Evolutionary conservation across 2,329 filamentous ascomycete species (phyloP).

Genomic region (Aspergillus brunneoviolaceus): DNA sequence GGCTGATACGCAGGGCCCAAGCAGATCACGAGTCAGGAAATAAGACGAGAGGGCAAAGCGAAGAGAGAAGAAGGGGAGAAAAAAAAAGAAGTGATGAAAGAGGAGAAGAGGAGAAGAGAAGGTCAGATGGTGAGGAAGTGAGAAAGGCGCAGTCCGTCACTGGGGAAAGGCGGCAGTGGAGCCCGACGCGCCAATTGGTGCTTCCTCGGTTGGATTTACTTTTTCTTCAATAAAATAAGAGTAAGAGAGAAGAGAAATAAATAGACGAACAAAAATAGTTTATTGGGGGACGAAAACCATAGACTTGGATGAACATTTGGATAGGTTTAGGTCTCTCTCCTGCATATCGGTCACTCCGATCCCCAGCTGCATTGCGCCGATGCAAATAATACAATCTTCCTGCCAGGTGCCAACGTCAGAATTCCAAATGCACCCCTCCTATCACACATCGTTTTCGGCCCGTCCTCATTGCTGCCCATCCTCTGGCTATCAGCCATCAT

Average conservation of each 20-base stretch:
- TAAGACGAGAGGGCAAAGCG: background rate
- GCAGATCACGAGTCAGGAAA: background rate
- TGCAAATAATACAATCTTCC: background rate
- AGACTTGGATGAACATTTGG: too few species aligned
- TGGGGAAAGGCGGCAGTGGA: background rate
- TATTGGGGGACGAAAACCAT: too few species aligned
- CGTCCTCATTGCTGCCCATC: background rate
- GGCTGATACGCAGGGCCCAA: conserved; percentile 5
- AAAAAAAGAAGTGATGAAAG: background rate
- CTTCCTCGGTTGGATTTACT: background rate
- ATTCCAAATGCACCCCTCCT: background rate
- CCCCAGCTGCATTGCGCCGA: background rate
- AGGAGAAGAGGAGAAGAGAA: background rate
- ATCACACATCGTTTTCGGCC: background rate
- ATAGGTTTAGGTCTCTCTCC: background rate
- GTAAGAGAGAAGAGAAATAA: background rate
- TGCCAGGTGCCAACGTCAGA: background rate
- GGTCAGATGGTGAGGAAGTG: conserved; percentile 8
- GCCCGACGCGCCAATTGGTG: background rate
- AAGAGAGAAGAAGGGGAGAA: background rate
- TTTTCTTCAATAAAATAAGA: background rate
- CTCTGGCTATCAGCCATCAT: background rate
- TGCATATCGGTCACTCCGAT: background rate
- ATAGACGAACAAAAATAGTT: too few species aligned
- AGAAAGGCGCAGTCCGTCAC: background rate